Evolutionary conservation across 1,139 yeast species (phyloP).

Genomic region (Yamadazyma triangularis): DNA sequence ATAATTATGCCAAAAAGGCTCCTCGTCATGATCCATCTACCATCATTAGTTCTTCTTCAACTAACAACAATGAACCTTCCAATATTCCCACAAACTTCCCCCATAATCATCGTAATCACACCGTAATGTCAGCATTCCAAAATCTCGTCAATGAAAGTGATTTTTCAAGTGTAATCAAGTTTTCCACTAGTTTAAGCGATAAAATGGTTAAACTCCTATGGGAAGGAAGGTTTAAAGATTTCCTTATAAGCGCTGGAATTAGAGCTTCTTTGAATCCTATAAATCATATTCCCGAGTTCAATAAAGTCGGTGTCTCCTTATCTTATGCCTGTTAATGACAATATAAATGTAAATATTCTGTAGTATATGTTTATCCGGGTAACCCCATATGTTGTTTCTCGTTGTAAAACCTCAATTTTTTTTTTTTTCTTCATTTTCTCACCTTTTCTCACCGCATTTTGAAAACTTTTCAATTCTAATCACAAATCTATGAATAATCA

Average conservation of each 20-base stretch:
- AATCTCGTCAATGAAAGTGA: constrained; percentile 48
- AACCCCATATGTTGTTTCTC: too few relatives aligned
- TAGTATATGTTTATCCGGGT: neutral
- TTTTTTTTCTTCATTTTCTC: neutral
- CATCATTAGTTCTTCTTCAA: neutral
- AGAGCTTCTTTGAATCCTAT: constrained; percentile 33
- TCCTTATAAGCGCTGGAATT: constrained; percentile 74
- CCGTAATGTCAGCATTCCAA: constrained; percentile 52
- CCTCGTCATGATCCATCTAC: neutral
- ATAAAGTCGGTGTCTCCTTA: constrained; percentile 35
- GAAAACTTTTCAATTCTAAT: neutral
- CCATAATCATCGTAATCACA: constrained; percentile 18
- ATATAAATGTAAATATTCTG: neutral
- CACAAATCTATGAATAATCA: constrained; percentile 17
- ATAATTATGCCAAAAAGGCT: constrained; percentile 38
- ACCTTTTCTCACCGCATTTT: neutral
- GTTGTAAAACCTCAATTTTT: too few relatives aligned
- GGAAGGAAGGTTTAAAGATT: constrained; percentile 86
- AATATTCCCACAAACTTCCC: constrained; percentile 7
- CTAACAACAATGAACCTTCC: neutral
- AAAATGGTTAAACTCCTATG: constrained; percentile 63
- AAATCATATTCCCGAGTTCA: constrained; percentile 32
- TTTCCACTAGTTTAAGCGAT: constrained; percentile 67
- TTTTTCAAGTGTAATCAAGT: constrained; percentile 69
- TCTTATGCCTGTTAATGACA: constrained; percentile 22